Base-by-base conservation (phyloP, 164 flowering plant species). In the Tetracentron sinense region DNA sequence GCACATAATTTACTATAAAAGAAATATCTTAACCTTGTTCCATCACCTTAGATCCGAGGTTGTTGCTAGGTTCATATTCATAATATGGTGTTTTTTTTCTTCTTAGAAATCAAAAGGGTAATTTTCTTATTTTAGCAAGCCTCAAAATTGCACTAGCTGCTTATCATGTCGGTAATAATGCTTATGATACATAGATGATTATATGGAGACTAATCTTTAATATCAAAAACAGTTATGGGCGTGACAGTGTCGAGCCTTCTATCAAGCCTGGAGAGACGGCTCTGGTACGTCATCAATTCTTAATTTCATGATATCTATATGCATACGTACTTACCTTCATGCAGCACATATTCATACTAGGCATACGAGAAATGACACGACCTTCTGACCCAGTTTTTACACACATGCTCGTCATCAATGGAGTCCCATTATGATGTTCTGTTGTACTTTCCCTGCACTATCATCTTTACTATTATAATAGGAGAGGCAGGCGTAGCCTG, bases 241-340 rank as follows among this genome's bases (percentile, higher is more conserved):
- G 93, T 74, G 97, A 88, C 72, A 77, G 74, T 50, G 94, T 87
- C 46, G 97, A 91, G 67, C 97, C 97, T 65, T 81, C 82, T 62
- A 30, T 87, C 64, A 91, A 91, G 69, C 97, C 94, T 53, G 97
- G 97, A 66, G 96, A 87, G 59, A 46, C 82, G 15, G 89, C 89
- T 54, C 64, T 91, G 91, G 97, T 91, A 83, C 44, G 89, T 63
- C 53, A 42, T 42, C 53, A 5, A 14, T 58, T 50, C 51, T 56
- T 29, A 4, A 4, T 56, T 51, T 50, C 55, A 28, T 59, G 22
- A 38, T 42, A 46, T 54, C 7, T 64, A 42, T 25, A 31, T 20
- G 27, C 56, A n/a, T 26, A 61, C 2, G 15, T n/a, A n/a, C n/a
- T n/a, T 10, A 29, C 58, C 2, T 28, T 20, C 38, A 29, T 6